Evolutionary conservation across 805 yeast species (phyloP).

Genomic region (Yarrowia porcina): DNA sequence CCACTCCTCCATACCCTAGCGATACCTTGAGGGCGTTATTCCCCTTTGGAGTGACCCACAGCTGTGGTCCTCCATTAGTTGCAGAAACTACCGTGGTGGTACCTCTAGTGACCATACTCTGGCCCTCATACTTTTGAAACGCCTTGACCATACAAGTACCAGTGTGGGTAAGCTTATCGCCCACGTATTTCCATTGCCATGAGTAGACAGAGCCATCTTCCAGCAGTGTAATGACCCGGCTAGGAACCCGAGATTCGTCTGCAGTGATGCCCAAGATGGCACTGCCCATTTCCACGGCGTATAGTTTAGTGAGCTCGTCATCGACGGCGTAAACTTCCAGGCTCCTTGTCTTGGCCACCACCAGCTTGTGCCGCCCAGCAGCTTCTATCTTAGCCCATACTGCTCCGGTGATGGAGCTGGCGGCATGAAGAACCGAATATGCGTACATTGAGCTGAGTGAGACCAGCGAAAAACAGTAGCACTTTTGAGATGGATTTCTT

Average conservation of each 20-base stretch:
- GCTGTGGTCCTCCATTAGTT: conserved; percentile 1
- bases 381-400: conserved; percentile 16
- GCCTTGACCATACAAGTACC: neutral
- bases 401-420: conserved; percentile 16
- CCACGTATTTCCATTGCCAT: neutral
- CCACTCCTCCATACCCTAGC: conserved; percentile 20
- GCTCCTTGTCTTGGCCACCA: conserved; percentile 12
- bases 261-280: conserved; percentile 6
- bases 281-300: conserved; percentile 5
- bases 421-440: neutral
- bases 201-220: conserved; percentile 16
- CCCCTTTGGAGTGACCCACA: neutral
- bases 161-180: neutral
- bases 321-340: conserved; percentile 9
- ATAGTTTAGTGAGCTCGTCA: neutral
- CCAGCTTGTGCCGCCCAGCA: conserved; percentile 11
- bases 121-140: neutral
- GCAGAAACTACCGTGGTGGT: neutral
- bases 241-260: conserved; percentile 5
- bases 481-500: neutral
- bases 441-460: neutral
- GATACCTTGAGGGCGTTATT: neutral
- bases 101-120: neutral
- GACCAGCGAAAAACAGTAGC: neutral
- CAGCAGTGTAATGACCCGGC: neutral